phyloP scores from a whole-genome alignment of 768 basidiomycete species.

The Steccherinum ochraceum region DNA sequence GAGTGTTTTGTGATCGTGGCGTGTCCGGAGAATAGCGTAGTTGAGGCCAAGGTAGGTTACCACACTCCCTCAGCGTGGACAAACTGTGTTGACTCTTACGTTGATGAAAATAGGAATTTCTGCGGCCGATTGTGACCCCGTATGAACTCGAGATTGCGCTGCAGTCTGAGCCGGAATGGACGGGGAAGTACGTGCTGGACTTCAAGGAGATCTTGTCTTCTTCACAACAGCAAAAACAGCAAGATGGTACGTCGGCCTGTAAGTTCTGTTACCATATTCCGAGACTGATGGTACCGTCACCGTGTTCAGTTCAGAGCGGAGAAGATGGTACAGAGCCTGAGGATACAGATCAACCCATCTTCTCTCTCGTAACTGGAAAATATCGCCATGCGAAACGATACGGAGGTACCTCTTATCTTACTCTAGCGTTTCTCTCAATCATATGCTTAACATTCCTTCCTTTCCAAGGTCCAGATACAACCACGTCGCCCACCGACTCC shows the following conservation, averaged over 20 bases:
- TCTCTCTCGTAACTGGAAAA: conserved; percentile 82
- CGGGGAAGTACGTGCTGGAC: conserved; percentile 72
- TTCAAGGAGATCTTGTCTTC: conserved; percentile 31
- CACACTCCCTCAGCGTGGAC: not conserved
- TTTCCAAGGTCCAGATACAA: conserved; percentile 7
- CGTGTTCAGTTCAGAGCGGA: not conserved
- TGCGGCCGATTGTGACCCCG: conserved; percentile 88
- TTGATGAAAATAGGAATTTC: conserved; percentile 59
- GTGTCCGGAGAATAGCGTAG: conserved; percentile 86
- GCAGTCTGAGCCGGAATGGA: conserved; percentile 63
- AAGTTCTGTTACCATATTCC: not conserved
- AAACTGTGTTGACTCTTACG: not conserved
- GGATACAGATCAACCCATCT: conserved; percentile 70
- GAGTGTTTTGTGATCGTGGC: conserved; percentile 95
- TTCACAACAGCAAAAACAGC: not conserved
- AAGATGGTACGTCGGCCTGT: not conserved
- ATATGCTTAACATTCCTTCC: not conserved
- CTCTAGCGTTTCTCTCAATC: not conserved
- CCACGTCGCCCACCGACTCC: conserved; percentile 14
- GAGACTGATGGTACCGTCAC: too few species aligned
- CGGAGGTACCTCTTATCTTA: conserved; percentile 28
- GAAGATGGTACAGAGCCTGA: conserved; percentile 31
- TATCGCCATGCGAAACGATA: conserved; percentile 77
- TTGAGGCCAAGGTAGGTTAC: conserved; percentile 55
- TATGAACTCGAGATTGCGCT: conserved; percentile 85